A percentile compares a stretch with the other conserved stretches of the same genome.
These are phyloP conservation scores for Peronospora destructor DNA, from an alignment of 352 stramenopile genomes.

Conservation along the genomic window DNA sequence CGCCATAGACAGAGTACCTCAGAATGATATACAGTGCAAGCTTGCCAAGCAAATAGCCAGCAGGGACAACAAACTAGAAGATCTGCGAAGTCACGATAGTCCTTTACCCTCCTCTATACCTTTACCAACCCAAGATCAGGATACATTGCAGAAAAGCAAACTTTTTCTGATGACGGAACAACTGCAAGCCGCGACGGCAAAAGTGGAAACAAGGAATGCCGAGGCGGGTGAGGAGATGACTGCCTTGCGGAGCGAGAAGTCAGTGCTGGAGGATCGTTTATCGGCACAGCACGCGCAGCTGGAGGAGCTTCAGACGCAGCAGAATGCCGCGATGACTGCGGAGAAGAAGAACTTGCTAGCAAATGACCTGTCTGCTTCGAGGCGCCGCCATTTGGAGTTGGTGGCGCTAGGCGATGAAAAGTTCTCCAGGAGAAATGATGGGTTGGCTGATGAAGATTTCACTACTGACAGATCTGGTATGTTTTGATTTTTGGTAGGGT, in stretches of 20 bases:
- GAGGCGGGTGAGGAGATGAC: neutral
- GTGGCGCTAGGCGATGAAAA: slow-evolving; percentile 17
- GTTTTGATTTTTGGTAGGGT: neutral
- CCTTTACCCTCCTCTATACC: neutral
- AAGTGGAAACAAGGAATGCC: neutral
- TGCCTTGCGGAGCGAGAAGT: neutral
- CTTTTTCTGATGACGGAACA: no score
- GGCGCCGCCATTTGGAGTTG: slow-evolving; percentile 12
- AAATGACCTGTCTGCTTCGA: slow-evolving; percentile 19
- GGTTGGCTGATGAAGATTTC: no score
- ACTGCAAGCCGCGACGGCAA: neutral
- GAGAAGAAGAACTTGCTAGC: slow-evolving; percentile 20
- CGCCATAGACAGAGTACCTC: slow-evolving; percentile 7
- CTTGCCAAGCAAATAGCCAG: slow-evolving; percentile 15
- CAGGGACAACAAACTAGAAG: slow-evolving; percentile 10
- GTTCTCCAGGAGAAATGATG: no score
- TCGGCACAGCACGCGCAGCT: no score
- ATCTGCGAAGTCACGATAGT: neutral
- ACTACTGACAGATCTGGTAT: neutral
- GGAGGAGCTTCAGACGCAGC: no score
- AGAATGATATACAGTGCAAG: slow-evolving; percentile 19
- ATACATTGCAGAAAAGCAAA: no score
- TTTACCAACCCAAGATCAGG: no score
- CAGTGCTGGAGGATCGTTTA: neutral
- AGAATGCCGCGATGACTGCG: no score